These are phyloP conservation scores for Mallotus nudiflorus DNA, from an alignment of 345 rosid genomes.

Conservation along the genomic window DNA sequence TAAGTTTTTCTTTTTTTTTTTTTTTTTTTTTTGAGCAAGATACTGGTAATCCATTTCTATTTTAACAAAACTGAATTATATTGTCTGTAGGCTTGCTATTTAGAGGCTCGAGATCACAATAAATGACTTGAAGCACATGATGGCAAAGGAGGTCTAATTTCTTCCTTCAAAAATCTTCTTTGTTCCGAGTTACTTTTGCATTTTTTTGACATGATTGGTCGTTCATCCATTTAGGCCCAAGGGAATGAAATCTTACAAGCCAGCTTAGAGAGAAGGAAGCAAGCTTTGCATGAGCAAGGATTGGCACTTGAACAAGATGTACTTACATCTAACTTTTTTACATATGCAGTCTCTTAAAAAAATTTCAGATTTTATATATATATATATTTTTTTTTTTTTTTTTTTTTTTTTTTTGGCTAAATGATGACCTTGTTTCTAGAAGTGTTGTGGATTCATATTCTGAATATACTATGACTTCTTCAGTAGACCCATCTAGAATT, in stretches of 20 bases:
- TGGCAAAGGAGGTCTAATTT: constrained; percentile 84
- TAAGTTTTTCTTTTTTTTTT: no score
- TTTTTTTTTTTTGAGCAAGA: no score
- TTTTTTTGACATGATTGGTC: constrained; percentile 26
- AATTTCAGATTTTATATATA: constrained; percentile 8
- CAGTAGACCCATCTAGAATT: background rate
- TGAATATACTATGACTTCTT: background rate
- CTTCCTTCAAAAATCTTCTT: constrained; percentile 17
- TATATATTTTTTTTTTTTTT: no score
- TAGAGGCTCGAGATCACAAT: constrained; percentile 93
- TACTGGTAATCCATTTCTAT: constrained; percentile 1
- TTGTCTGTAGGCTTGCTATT: constrained; percentile 77
- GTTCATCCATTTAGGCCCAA: constrained; percentile 58
- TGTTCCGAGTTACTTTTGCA: constrained; percentile 14
- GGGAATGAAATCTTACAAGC: constrained; percentile 98
- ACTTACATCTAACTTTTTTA: constrained; percentile 32
- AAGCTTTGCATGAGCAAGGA: constrained; percentile 97
- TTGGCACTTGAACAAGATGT: constrained; percentile 99
- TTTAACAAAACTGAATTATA: background rate
- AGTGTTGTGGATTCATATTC: background rate
- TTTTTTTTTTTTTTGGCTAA: background rate
- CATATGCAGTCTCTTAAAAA: constrained; percentile 13
- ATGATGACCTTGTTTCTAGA: background rate
- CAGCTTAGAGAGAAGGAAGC: constrained; percentile 97
- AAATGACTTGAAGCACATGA: constrained; percentile 89